Conservation (phyloP, 2,329 filamentous ascomycete genomes). For the Pyrenophora teres region DNA sequence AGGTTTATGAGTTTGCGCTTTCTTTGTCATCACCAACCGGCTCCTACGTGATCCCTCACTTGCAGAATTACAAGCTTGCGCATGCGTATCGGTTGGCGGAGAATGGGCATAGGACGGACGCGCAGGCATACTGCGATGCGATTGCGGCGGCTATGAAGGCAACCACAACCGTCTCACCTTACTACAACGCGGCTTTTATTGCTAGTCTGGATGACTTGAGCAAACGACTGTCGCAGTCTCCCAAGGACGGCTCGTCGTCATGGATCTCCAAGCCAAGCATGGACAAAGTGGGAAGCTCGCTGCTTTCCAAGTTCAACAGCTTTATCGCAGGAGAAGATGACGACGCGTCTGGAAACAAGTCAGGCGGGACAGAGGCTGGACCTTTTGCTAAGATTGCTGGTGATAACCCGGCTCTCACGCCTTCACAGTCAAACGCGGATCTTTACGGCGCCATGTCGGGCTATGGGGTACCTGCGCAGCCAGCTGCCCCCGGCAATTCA, state of each 20-base stretch:
- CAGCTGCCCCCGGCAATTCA: conserved; percentile 39
- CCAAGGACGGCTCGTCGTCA: conserved; percentile 77
- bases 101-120: conserved; percentile 78
- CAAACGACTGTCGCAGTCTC: conserved; percentile 81
- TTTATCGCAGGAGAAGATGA: conserved; percentile 92
- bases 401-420: conserved; percentile 56
- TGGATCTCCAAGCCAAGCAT: conserved; percentile 97
- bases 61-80: conserved; percentile 89
- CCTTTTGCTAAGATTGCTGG: conserved; percentile 82
- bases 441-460: conserved; percentile 71
- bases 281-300: conserved; percentile 89
- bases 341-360: conserved; percentile 64
- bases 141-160: conserved; percentile 76
- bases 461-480: conserved; percentile 47
- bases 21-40: conserved; percentile 65
- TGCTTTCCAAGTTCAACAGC: conserved; percentile 93
- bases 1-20: conserved; percentile 90
- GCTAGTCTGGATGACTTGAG: conserved; percentile 80
- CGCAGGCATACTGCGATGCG: conserved; percentile 87
- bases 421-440: conserved; percentile 72
- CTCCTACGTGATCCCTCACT: conserved; percentile 70
- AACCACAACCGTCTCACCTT: conserved; percentile 81
- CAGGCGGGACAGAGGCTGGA: conserved; percentile 63
- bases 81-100: conserved; percentile 85
- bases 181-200: conserved; percentile 79